These are phyloP conservation scores for Ophiostoma montium DNA, from an alignment of 2,329 filamentous ascomycete genomes.

Conservation along the genomic window DNA sequence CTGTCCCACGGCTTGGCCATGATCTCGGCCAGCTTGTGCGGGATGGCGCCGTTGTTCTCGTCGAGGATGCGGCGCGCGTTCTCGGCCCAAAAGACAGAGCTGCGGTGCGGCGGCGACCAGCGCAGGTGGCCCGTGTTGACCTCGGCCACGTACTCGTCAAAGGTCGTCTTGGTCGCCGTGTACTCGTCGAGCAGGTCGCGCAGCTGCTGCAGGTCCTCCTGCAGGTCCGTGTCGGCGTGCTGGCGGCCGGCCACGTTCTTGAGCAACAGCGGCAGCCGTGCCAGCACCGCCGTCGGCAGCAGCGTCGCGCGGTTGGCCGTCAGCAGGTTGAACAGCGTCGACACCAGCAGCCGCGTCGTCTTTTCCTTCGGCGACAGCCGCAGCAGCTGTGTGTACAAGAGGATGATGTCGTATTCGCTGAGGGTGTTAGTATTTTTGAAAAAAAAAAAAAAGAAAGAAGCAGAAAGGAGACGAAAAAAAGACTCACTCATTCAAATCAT, in stretches of 20 bases:
- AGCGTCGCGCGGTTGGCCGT: conserved; percentile 52
- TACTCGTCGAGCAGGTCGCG: conserved; percentile 53
- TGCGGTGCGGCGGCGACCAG: conserved; percentile 86
- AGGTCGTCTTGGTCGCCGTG: conserved; percentile 57
- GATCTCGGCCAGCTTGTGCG: conserved; percentile 73
- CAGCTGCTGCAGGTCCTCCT: conserved; percentile 46
- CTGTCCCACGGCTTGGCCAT: conserved; percentile 59
- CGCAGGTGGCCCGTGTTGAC: conserved; percentile 74
- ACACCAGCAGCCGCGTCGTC: conserved; percentile 80
- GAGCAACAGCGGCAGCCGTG: conserved; percentile 58
- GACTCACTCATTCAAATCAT: conserved; percentile 71
- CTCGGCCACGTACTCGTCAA: conserved; percentile 83
- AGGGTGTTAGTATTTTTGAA: background rate
- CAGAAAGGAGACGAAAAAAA: too few relatives aligned
- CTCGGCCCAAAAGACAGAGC: conserved; percentile 77
- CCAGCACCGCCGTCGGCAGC: conserved; percentile 75
- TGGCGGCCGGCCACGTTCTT: conserved; percentile 49
- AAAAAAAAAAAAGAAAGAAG: background rate
- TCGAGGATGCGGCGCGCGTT: conserved; percentile 82
- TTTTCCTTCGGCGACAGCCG: conserved; percentile 94
- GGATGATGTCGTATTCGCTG: conserved; percentile 84
- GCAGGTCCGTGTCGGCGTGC: conserved; percentile 48
- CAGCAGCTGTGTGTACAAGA: conserved; percentile 83
- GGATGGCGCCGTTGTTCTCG: conserved; percentile 62
- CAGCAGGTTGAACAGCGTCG: conserved; percentile 79